Conservation (phyloP, 148 eudicot species). For the Rheum nobile region DNA sequence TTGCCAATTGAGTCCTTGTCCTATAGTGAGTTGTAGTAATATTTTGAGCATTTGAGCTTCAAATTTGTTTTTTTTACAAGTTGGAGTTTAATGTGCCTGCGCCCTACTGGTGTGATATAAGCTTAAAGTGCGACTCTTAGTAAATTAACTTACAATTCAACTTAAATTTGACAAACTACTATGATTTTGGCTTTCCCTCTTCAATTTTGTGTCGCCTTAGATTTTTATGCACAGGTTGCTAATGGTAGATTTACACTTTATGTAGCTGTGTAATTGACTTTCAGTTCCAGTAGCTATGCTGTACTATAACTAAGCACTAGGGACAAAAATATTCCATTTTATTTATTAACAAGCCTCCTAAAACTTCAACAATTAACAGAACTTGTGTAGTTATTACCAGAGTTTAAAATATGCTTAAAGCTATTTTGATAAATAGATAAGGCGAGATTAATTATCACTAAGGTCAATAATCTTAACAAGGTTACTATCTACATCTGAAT, state of each 20-base stretch:
- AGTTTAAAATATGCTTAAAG: not conserved
- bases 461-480: no score
- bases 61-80: not conserved
- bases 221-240: not conserved
- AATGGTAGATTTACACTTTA: no score
- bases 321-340: no score
- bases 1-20: not conserved
- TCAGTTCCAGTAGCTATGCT: no score
- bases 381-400: not conserved
- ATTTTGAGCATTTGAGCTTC: not conserved
- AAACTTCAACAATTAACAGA: no score
- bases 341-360: not conserved
- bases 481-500: not conserved
- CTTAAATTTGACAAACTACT: not conserved
- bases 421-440: not conserved
- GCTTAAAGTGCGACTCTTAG: no score
- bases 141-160: not conserved
- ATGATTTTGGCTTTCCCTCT: not conserved
- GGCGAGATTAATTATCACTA: not conserved
- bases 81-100: not conserved
- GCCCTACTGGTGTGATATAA: not conserved
- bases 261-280: no score
- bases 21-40: not conserved
- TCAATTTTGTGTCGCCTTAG: not conserved
- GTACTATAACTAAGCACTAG: no score